Conservation (phyloP, 148 eudicot species). For the Rhododendron simsii region DNA sequence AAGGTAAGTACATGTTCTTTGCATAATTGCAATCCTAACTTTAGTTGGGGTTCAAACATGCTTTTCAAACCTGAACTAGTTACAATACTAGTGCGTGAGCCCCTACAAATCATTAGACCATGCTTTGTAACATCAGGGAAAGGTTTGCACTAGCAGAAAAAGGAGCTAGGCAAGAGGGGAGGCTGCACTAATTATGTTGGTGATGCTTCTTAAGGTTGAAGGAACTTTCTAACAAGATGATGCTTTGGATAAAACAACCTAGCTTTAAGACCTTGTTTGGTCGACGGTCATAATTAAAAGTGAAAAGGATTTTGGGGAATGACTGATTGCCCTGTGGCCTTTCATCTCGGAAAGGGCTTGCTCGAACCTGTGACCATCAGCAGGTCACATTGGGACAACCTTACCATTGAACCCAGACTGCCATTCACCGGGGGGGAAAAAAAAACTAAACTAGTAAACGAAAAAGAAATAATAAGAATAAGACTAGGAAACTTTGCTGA, state of each 20-base stretch:
- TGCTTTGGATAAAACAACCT: background rate
- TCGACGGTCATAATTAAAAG: background rate
- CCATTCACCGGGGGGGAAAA: background rate
- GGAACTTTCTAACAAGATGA: background rate
- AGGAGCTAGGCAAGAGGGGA: background rate
- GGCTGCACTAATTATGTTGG: constrained; percentile 3
- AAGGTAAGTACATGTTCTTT: background rate
- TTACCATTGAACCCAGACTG: background rate
- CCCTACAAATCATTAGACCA: constrained; percentile 10
- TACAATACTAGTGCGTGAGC: background rate
- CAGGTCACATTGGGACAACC: background rate
- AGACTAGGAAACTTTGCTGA: background rate
- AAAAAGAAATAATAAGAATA: background rate
- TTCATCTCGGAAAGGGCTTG: background rate
- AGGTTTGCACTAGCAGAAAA: background rate
- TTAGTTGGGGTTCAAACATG: background rate
- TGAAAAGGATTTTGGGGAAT: background rate
- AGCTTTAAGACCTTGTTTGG: constrained; percentile 1
- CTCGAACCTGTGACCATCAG: background rate
- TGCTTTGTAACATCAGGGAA: background rate
- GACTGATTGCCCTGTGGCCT: background rate
- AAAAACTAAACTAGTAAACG: background rate
- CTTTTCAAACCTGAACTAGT: background rate
- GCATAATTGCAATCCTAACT: background rate
- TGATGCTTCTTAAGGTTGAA: background rate